Evolutionary conservation across 1,284 basidiomycete species (phyloP).

Genomic region (Apiotrichum montevideense): DNA sequence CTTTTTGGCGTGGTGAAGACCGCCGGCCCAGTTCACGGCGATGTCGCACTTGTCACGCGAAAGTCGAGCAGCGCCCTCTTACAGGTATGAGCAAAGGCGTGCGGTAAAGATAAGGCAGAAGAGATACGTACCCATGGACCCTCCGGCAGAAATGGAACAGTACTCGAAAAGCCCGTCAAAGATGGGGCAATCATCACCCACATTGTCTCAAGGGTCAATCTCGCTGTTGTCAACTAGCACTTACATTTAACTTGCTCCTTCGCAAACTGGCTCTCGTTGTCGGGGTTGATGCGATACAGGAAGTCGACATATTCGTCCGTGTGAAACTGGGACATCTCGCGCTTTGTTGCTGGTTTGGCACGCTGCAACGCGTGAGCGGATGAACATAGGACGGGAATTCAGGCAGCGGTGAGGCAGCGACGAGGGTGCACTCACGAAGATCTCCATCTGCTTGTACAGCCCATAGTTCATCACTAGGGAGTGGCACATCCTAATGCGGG

Average conservation of each 20-base stretch:
- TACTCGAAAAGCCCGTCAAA: constrained; percentile 98
- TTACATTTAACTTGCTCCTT: constrained; percentile 95
- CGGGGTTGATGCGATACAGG: constrained; percentile 72
- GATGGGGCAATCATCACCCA: constrained; percentile 94
- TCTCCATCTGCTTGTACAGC: constrained; percentile 94
- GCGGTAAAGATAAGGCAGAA: too few species aligned
- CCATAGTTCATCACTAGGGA: constrained; percentile 99
- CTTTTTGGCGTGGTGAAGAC: constrained; percentile 97
- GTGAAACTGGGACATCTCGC: constrained; percentile 94
- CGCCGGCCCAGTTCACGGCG: constrained; percentile 97
- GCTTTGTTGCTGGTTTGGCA: constrained; percentile 97
- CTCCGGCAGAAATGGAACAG: constrained; percentile 96
- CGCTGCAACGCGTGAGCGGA: constrained; percentile 53
- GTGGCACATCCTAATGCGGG: constrained; percentile 98
- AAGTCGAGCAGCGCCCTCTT: constrained; percentile 77
- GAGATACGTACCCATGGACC: constrained; percentile 78
- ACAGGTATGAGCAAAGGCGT: background rate
- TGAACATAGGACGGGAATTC: background rate
- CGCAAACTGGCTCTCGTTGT: constrained; percentile 77
- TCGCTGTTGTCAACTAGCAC: constrained; percentile 20
- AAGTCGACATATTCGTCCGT: constrained; percentile 93
- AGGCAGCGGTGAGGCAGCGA: constrained; percentile 81
- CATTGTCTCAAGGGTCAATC: constrained; percentile 57
- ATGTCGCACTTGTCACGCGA: constrained; percentile 98
- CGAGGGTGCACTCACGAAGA: constrained; percentile 66